Evolutionary conservation across 2,329 filamentous ascomycete species (phyloP).

Genomic region (Hypoxylon sp.): DNA sequence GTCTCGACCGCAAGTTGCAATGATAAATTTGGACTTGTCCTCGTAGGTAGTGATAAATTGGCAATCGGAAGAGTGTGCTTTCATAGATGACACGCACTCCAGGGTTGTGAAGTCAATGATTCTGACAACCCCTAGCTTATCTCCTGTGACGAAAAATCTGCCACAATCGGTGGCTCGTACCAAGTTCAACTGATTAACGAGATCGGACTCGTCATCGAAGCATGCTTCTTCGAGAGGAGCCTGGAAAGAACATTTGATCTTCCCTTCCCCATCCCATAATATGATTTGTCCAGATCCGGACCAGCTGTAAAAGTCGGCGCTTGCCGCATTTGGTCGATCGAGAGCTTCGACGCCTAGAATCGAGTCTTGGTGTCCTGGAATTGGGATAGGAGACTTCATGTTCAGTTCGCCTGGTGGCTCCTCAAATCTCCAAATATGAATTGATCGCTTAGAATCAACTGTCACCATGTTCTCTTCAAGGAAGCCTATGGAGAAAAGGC

Average conservation of each 20-base stretch:
- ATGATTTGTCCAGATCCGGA: slow-evolving; percentile 82
- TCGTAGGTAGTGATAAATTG: slow-evolving; percentile 82
- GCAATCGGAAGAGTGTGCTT: slow-evolving; percentile 88
- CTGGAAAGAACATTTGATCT: slow-evolving; percentile 71
- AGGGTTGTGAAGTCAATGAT: slow-evolving; percentile 73
- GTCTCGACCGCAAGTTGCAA: slow-evolving; percentile 88
- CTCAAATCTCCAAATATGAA: slow-evolving; percentile 72
- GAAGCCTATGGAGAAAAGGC: slow-evolving; percentile 76
- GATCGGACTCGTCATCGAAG: slow-evolving; percentile 62
- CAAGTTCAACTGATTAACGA: slow-evolving; percentile 69
- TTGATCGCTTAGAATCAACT: slow-evolving; percentile 79
- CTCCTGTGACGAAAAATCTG: slow-evolving; percentile 80
- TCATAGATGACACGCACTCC: slow-evolving; percentile 74
- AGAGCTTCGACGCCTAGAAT: slow-evolving; percentile 81
- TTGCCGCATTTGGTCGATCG: slow-evolving; percentile 66
- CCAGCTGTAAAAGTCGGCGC: slow-evolving; percentile 89
- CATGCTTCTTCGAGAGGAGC: slow-evolving; percentile 75
- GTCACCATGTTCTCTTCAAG: slow-evolving; percentile 76
- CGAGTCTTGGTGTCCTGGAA: slow-evolving; percentile 72
- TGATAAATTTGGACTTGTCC: slow-evolving; percentile 68
- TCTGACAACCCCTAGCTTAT: slow-evolving; percentile 85
- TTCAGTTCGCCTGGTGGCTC: slow-evolving; percentile 57
- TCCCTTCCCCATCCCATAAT: slow-evolving; percentile 84
- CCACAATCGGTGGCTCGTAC: slow-evolving; percentile 71
- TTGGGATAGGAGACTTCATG: slow-evolving; percentile 61